Conservation (phyloP, 176 grass and related monocot genomes). For the Metroxylon sagu region DNA sequence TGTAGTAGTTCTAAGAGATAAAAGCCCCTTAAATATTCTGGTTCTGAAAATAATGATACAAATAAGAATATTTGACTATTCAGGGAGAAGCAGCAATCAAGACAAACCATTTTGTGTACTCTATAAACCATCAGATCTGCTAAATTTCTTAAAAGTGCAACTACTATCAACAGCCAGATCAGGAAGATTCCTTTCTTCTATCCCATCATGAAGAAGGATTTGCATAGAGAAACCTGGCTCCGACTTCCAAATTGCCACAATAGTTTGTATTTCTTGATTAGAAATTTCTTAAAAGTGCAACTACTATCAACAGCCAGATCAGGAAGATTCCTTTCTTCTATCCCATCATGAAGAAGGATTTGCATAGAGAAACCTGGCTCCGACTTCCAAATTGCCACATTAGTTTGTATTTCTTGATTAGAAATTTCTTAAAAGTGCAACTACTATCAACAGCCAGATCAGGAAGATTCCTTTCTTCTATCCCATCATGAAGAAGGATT, state of each 20-base stretch:
- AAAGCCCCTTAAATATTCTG: no score
- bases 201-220: conserved; percentile 37
- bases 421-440: conserved; percentile 8
- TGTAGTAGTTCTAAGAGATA: no score
- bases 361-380: conserved; percentile 30
- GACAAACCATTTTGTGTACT: conserved; percentile 32
- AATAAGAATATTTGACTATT: conserved; percentile 19
- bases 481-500: conserved; percentile 37
- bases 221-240: conserved; percentile 30
- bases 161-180: conserved; percentile 6
- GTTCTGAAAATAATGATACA: background rate
- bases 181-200: background rate
- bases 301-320: conserved; percentile 7
- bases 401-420: conserved; percentile 41
- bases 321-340: background rate
- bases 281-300: conserved; percentile 8
- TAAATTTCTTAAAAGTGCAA: conserved; percentile 12
- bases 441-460: conserved; percentile 7
- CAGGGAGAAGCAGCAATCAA: conserved; percentile 52
- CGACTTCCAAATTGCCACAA: conserved; percentile 46
- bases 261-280: conserved; percentile 66
- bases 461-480: background rate
- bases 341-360: conserved; percentile 37
- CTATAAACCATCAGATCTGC: conserved; percentile 15
- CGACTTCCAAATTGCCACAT: conserved; percentile 44